Evolutionary conservation across 495 filamentous ascomycete species (phyloP).

Genomic region (Achaetomiella virescens): DNA sequence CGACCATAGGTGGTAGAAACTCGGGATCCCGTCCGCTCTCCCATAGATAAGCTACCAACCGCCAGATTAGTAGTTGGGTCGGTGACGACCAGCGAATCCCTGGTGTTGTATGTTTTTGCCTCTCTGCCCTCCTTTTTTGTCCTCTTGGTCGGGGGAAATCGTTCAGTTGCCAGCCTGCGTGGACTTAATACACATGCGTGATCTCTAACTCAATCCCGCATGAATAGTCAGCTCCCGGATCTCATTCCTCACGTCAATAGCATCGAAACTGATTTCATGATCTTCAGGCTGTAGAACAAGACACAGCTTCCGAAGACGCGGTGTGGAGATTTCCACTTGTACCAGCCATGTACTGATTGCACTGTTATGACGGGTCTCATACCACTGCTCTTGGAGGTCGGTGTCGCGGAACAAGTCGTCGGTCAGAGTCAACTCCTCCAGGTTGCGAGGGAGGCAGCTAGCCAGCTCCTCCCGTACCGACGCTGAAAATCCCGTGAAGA

Average conservation of each 20-base stretch:
- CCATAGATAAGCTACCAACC: too few relatives aligned
- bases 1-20: too few relatives aligned
- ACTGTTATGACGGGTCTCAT: not conserved
- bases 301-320: not conserved
- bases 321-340: not conserved
- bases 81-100: conserved; percentile 37
- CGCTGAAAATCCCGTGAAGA: not conserved
- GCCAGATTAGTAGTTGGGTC: conserved; percentile 37
- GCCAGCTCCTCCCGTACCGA: not conserved
- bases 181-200: too few relatives aligned
- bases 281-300: not conserved
- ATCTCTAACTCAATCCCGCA: not conserved
- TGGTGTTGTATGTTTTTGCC: conserved; percentile 40
- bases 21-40: too few relatives aligned
- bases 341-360: not conserved
- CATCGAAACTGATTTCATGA: not conserved
- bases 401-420: not conserved
- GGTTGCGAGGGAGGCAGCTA: not conserved
- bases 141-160: too few relatives aligned
- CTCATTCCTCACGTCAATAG: not conserved
- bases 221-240: not conserved
- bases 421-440: not conserved
- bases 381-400: not conserved
- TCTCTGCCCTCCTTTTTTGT: too few relatives aligned
- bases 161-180: too few relatives aligned